phyloP scores from a whole-genome alignment of 2,329 filamentous ascomycete species.

The Paramyrothecium roridum region DNA sequence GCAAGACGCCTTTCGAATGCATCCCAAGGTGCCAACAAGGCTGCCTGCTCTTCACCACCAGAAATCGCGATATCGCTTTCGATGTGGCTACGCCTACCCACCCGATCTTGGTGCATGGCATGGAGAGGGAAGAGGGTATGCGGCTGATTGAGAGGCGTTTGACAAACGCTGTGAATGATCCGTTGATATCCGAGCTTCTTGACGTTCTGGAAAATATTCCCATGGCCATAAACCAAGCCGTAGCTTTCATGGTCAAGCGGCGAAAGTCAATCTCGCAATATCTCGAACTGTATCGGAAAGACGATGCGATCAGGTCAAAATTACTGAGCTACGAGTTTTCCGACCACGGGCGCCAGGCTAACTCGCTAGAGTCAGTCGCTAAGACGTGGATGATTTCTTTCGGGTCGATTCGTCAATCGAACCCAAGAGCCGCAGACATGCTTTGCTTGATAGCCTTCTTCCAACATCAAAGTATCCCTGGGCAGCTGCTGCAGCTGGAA shows the following conservation, averaged over 20 bases:
- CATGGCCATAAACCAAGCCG: constrained; percentile 3
- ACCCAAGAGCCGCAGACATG: constrained; percentile 4
- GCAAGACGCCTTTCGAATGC: constrained; percentile 5
- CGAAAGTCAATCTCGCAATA: constrained; percentile 2
- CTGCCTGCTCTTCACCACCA: constrained; percentile 3
- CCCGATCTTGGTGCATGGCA: constrained; percentile 1
- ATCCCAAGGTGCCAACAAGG: constrained; percentile 1
- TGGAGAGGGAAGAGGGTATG: neutral
- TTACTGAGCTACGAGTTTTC: constrained; percentile 5
- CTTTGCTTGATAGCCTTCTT: constrained; percentile 6
- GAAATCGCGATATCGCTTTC: constrained; percentile 5
- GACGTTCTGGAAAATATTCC: constrained; percentile 4
- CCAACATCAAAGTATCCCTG: constrained; percentile 6
- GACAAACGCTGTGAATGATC: neutral
- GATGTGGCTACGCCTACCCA: constrained; percentile 1
- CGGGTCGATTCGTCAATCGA: constrained; percentile 2
- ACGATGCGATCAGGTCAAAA: constrained; percentile 1
- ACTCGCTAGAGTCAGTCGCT: constrained; percentile 1
- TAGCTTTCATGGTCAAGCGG: constrained; percentile 4
- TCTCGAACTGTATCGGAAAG: constrained; percentile 3
- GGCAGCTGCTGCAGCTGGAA: constrained; percentile 1
- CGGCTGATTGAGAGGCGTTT: neutral
- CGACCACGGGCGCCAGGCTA: neutral
- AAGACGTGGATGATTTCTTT: constrained; percentile 5
- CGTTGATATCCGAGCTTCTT: neutral